Evolutionary conservation across 1,139 yeast genomes (phyloP), one percentile per base, ranked within the genome.

Genomic region (Scheffersomyces insectosa): DNA sequence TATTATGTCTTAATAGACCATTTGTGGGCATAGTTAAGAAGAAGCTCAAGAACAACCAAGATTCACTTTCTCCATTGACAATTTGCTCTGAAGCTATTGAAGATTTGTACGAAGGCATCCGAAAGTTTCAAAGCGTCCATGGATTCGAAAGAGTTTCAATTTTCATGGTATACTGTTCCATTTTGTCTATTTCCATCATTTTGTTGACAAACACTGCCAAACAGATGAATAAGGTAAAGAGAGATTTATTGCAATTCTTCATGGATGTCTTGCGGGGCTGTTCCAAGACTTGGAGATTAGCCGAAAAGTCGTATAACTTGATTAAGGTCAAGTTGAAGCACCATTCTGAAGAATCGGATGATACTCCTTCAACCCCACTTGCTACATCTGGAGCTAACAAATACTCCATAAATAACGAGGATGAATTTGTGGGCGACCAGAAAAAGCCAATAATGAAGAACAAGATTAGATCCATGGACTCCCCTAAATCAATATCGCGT

Each of bases 1-100:
- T 78, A 6, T 63, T 82, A 20, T 80, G 85, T 46, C 70, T 82
- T 40, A 82, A 82, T 55, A 67, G 84, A 37, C 86, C 86, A 1
- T 82, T 82, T 52, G 72, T 82, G 37, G 75, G 73, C 3, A 48
- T 60, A 4, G 47, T 45, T 31, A 45, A 44, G 10, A 50, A 49
- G 25, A 39, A 42, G 7, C 27, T 34, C n/a, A 35, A 39, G 25
- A 39, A 37, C n/a, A 29, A 35, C 36, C 43, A 43, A 15, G 46
- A 42, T 25, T 32, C 42, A 1, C 40, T 47, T 14, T 47, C 54
- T 1, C 55, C 57, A 4, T 37, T 52, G 28, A 42, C 60, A 40
- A 65, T 74, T 14, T 72, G 79, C 46, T 50, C 60, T 6, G 67
- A 66, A 33, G 76, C 71, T 2, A 74, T 74, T 31, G 77, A 71